Evolutionary conservation across 2,329 filamentous ascomycete species (phyloP).

Genomic region (Nothophoma quercina): DNA sequence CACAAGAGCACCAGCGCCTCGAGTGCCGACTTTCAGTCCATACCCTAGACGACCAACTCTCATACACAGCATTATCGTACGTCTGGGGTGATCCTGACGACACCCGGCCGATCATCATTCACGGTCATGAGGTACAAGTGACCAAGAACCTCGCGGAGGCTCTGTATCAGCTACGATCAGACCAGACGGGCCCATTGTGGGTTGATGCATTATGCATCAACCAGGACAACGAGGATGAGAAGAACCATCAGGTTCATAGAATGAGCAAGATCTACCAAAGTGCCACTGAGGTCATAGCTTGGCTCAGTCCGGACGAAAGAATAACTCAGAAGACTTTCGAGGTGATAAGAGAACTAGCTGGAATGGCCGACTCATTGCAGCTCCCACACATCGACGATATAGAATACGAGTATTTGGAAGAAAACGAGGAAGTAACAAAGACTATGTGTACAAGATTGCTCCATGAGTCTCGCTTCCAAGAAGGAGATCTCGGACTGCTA

Average conservation of each 20-base stretch:
- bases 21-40: neutral
- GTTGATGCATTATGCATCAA: conserved; percentile 19
- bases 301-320: conserved; percentile 24
- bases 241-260: conserved; percentile 12
- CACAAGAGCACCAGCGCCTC: too few species aligned
- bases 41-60: neutral
- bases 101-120: neutral
- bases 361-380: neutral
- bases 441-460: neutral
- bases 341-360: neutral
- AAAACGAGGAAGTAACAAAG: neutral
- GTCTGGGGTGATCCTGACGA: neutral
- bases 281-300: neutral
- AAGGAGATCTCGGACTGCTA: neutral
- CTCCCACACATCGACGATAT: too few species aligned
- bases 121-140: neutral
- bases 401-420: too few species aligned
- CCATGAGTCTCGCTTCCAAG: neutral
- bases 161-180: neutral
- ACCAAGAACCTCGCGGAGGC: conserved; percentile 1
- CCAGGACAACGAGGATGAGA: conserved; percentile 12
- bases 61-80: neutral
- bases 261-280: conserved; percentile 13
- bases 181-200: neutral
- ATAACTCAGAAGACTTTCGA: too few species aligned